Evolutionary conservation across 1,284 basidiomycete genomes (phyloP), one percentile per base, ranked within the genome.

Genomic region (Melampsora larici-populina): DNA sequence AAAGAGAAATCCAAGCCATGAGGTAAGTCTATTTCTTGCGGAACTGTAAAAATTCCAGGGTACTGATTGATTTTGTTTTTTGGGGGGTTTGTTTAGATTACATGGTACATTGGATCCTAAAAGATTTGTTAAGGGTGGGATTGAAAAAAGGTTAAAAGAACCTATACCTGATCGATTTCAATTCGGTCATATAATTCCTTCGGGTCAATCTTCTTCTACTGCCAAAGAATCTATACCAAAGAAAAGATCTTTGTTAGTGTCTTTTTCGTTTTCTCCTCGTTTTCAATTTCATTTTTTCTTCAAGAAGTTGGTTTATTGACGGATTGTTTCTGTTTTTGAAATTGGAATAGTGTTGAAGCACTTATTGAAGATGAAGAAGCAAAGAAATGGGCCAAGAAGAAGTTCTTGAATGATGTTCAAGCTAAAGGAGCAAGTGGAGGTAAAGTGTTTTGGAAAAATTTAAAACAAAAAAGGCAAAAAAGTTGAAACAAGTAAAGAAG

Each of bases 91-190:
- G 82, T 82, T 82, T 65, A 81, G 83, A 33, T 76, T 84, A 29
- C 80, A 83, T 13, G 83, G 83, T 66, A 82, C 82, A 1, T 74
- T 84, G 62, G 83, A 84, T 63, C 83, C 83, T 6, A 84, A 83
- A 75, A 79, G 82, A 18, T 84, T 84, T 80, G 82, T 83, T 66
- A 79, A 82, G 31, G 81, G 81, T 6, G 79, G 80, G 24, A 62
- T 76, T 40, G 66, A 67, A 46, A 67, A 68, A 60, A 29, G 26
- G 13, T 55, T 76, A 21, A 68, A 69, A 26, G 73, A 76, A 46
- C 73, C 73, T 13, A 60, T 76, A 18, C 73, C 73, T 1, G 26
- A 43, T 24, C 33, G 51, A 24, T 76, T 76, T 60, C 36, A 67
- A 33, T 76, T 76, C 26, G 73, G 73, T 18, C 66, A 76, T 26